Evolutionary conservation across 768 basidiomycete genomes (phyloP), one percentile per base, ranked within the genome.

Genomic region (Suillus placidus): DNA sequence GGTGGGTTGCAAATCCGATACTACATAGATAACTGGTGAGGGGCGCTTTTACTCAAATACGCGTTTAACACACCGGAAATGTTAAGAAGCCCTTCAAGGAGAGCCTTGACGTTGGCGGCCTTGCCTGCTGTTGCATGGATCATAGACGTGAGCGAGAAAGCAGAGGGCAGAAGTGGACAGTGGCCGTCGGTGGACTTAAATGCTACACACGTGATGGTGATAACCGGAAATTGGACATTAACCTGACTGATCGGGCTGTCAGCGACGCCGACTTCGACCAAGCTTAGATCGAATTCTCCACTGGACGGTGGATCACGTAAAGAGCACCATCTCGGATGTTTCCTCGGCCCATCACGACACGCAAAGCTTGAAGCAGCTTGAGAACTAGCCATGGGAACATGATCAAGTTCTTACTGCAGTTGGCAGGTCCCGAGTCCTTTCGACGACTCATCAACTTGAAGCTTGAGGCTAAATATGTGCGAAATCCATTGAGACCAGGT

Each of bases 1-100:
- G 89, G 88, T 1, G 88, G 89, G 63, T 89, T 87, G 69, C 88
- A 90, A 47, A 89, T 78, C 13, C 88, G 87, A 66, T 70, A 69
- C 80, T 80, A 16, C 4, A 51, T 8, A 9, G 37, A 12, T 18
- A 43, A 52, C 12, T 16, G 2, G 62, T 30, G 38, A 65, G n/a
- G 23, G 49, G 38, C 2, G 32, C 13, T 37, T 38, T 13, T 47
- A 68, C 30, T 55, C 12, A 34, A 34, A 23, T 63, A 55, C n/a
- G 26, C 3, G 14, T 30, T 30, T 8, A 10, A 74, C 81, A 63
- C 9, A 82, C 81, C 23, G 84, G 83, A 2, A 84, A 66, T 12
- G 78, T 57, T 57, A 83, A 72, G 9, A 85, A 66, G 32, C 76
- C 74, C 55, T 69, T 72, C 23, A 74, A 68, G n/a, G 73, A 60